phyloP scores from a whole-genome alignment of 768 basidiomycete genomes.

The Russula foetens region DNA sequence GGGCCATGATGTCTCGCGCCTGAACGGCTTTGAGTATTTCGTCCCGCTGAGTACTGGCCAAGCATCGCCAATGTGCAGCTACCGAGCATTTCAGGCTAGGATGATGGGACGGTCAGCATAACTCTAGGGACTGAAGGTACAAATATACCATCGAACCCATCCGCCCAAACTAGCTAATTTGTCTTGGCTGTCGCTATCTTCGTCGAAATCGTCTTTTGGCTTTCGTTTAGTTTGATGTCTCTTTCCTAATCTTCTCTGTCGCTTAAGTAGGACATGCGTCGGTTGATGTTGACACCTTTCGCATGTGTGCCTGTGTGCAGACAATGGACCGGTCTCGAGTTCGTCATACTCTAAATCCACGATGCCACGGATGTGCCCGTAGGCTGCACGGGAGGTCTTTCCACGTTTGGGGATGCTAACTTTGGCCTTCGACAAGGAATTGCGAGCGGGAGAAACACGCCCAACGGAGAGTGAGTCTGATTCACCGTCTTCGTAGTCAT shows the following conservation, averaged over 20 bases:
- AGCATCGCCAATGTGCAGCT: conserved; percentile 68
- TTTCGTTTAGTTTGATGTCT: conserved; percentile 31
- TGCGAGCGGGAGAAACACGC: conserved; percentile 31
- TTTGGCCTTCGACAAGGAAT: conserved; percentile 22
- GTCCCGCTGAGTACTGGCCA: conserved; percentile 55
- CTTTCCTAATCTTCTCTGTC: conserved; percentile 30
- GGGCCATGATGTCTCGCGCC: conserved; percentile 39
- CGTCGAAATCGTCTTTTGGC: conserved; percentile 44
- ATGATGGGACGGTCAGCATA: conserved; percentile 10
- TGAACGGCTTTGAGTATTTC: conserved; percentile 64
- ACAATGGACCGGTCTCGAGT: conserved; percentile 45
- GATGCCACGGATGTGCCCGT: conserved; percentile 39
- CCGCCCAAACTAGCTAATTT: conserved; percentile 51
- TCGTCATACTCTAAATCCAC: conserved; percentile 39
- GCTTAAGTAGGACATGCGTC: conserved; percentile 42
- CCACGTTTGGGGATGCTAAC: conserved; percentile 28
- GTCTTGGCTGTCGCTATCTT: conserved; percentile 48
- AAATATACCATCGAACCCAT: conserved; percentile 73
- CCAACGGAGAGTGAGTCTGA: conserved; percentile 1
- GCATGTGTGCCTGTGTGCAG: conserved; percentile 55
- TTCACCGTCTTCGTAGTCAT: conserved; percentile 24
- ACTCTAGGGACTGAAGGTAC: neutral
- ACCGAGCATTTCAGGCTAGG: conserved; percentile 70
- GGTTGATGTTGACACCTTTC: conserved; percentile 64
- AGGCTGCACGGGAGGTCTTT: conserved; percentile 38